phyloP scores from a whole-genome alignment of 2,329 filamentous ascomycete genomes.

The Sporothrix phasma region DNA sequence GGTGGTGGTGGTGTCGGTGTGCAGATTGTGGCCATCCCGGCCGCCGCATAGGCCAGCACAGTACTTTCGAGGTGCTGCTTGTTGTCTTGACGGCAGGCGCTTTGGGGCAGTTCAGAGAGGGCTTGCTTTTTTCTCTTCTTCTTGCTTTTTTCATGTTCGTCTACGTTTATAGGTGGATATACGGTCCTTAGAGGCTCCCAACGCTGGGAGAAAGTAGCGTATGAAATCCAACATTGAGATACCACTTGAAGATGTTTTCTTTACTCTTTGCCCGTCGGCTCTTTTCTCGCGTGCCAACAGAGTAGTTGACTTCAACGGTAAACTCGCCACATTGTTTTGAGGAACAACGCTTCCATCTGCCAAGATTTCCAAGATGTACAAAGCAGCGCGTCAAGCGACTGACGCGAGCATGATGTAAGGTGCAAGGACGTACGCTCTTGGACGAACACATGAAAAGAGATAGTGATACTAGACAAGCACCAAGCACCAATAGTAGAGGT shows the following conservation, averaged over 20 bases:
- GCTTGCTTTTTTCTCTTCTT: background rate
- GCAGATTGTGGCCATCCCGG: conserved; percentile 12
- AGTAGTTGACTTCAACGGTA: too few relatives aligned
- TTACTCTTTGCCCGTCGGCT: background rate
- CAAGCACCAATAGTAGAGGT: background rate
- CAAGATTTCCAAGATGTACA: conserved; percentile 10
- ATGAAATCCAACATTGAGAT: conserved; percentile 1
- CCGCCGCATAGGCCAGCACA: background rate
- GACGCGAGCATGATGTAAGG: background rate
- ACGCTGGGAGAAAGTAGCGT: background rate
- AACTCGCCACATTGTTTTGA: too few relatives aligned
- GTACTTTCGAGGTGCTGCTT: background rate
- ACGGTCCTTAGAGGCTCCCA: background rate
- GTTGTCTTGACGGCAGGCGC: conserved; percentile 3
- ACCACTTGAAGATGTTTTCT: background rate
- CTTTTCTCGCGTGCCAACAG: background rate
- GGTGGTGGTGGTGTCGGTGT: conserved; percentile 14
- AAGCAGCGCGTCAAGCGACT: conserved; percentile 1
- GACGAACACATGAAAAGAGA: background rate
- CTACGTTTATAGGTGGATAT: background rate
- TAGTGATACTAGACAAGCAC: background rate
- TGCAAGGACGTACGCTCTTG: background rate
- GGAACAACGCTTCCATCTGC: background rate
- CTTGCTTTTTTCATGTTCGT: background rate
- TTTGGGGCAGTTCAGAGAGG: background rate